Percentiles rank a stretch among this genome's conserved stretches.
These are phyloP conservation scores for Trametes gibbosa DNA, from an alignment of 768 basidiomycete genomes.

Conservation along the genomic window DNA sequence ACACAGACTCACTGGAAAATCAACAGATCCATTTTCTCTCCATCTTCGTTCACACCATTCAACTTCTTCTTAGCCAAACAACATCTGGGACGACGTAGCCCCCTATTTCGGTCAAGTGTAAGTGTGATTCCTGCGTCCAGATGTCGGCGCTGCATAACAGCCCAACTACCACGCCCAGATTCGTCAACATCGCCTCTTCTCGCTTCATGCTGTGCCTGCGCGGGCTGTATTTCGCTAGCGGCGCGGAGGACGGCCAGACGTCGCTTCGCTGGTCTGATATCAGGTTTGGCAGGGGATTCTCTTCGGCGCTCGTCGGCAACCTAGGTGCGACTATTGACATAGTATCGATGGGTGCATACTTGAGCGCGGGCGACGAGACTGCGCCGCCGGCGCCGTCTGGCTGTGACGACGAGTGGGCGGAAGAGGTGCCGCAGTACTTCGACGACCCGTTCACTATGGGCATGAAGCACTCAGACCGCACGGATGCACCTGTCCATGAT, in stretches of 20 bases:
- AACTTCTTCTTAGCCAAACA: neutral
- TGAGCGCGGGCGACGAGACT: neutral
- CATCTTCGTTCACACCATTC: too few relatives aligned
- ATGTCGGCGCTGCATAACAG: too few relatives aligned
- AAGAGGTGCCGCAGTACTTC: too few relatives aligned
- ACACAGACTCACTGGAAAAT: too few relatives aligned
- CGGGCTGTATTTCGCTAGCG: neutral
- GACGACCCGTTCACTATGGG: too few relatives aligned
- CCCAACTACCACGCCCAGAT: too few relatives aligned
- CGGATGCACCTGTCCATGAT: too few relatives aligned
- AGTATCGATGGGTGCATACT: too few relatives aligned
- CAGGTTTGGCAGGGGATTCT: neutral
- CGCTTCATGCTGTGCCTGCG: conserved; percentile 5
- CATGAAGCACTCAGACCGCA: too few relatives aligned
- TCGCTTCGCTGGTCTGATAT: neutral
- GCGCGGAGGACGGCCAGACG: neutral
- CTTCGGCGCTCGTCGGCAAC: neutral
- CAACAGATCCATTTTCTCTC: too few relatives aligned
- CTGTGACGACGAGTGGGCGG: too few relatives aligned
- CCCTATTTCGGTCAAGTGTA: conserved; percentile 1
- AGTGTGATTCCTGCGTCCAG: neutral
- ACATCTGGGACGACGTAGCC: neutral
- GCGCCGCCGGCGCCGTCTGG: too few relatives aligned
- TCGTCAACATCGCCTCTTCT: neutral
- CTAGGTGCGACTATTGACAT: neutral